phyloP scores from a whole-genome alignment of 108 stramenopile genomes.

The Cylindrotheca closterium region DNA sequence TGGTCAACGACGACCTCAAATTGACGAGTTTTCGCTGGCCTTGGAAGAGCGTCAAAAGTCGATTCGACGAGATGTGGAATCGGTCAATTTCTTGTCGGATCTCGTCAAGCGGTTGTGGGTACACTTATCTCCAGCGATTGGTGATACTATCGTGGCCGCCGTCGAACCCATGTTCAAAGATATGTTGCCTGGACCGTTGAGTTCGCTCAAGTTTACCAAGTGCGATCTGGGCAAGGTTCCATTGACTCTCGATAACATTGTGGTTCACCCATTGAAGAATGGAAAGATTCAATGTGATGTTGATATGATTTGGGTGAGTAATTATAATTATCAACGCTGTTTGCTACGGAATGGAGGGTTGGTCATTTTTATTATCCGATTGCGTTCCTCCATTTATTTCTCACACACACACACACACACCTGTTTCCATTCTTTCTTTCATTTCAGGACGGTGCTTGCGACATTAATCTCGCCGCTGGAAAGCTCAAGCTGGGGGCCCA shows the following conservation, averaged over 20 bases:
- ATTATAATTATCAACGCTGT: no score
- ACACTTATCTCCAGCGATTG: slow-evolving; percentile 44
- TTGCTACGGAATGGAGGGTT: no score
- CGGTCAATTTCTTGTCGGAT: slow-evolving; percentile 31
- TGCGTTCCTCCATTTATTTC: no score
- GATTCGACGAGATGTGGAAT: neutral
- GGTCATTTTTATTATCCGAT: no score
- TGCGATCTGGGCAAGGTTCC: slow-evolving; percentile 70
- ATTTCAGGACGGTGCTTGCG: slow-evolving; percentile 60
- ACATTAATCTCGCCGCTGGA: slow-evolving; percentile 56
- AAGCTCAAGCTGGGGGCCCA: slow-evolving; percentile 52
- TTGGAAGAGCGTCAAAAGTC: neutral
- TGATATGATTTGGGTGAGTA: slow-evolving; percentile 65
- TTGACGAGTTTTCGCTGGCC: neutral
- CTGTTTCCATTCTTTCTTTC: no score
- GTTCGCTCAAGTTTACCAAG: slow-evolving; percentile 51
- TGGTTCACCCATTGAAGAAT: slow-evolving; percentile 37
- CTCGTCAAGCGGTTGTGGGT: slow-evolving; percentile 55
- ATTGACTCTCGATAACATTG: slow-evolving; percentile 51
- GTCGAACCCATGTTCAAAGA: slow-evolving; percentile 56
- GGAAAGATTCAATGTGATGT: slow-evolving; percentile 45
- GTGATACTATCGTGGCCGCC: slow-evolving; percentile 41
- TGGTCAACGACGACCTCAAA: neutral
- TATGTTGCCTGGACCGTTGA: slow-evolving; percentile 43
- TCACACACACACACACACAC: no score